Base-by-base conservation (phyloP, 2,329 filamentous ascomycete species). In the Cadophora luteo-olivacea region DNA sequence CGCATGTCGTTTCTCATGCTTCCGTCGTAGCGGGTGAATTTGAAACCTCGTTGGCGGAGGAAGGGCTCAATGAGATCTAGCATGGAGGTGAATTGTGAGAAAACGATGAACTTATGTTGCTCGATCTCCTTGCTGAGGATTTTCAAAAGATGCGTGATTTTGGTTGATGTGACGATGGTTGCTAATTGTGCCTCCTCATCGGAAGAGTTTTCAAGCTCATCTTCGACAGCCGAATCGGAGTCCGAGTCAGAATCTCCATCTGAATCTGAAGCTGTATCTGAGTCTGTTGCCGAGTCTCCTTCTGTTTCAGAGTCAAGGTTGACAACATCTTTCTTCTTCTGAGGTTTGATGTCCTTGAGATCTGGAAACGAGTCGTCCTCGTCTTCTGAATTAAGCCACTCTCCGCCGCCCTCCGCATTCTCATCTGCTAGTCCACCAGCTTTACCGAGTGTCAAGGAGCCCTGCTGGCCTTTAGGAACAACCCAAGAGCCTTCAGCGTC, bases 51-150 rank as follows among this genome's bases (percentile, higher is more conserved):
- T 61, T 89, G 86, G 57, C 86, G 85, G 69, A 99, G 84, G 80
- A 98, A 97, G 1, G 96, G 96, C 78, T 98, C 94, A 71, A 99
- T 90, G 33, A 98, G 89, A 81, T 98, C 92, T 57, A 99, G 89
- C 96, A 99, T 99, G 0, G 93, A 96, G 0, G 96, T 99, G 81
- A 99, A 99, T 76, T 98, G 93, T 1, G 94, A 97, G 81, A 99
- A 99, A 72, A 99, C 94, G 76, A 99, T 99, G 78, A 97, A 97
- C 78, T 99, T 99, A 85, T 97, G 93, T 69, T 93, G 85, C 1
- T 85, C 83, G 0, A 90, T 89, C 79, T 99, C 96, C 55, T 88
- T 88, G 72, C 89, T 87, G 9, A 99, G 87, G 63, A 99, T 92
- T 69, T 89, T 85, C 76, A 97, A 87, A 24, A 98, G 86, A 74